These are phyloP conservation scores for Ascochyta rabiei DNA, from an alignment of 2,329 filamentous ascomycete species.

Conservation along the genomic window DNA sequence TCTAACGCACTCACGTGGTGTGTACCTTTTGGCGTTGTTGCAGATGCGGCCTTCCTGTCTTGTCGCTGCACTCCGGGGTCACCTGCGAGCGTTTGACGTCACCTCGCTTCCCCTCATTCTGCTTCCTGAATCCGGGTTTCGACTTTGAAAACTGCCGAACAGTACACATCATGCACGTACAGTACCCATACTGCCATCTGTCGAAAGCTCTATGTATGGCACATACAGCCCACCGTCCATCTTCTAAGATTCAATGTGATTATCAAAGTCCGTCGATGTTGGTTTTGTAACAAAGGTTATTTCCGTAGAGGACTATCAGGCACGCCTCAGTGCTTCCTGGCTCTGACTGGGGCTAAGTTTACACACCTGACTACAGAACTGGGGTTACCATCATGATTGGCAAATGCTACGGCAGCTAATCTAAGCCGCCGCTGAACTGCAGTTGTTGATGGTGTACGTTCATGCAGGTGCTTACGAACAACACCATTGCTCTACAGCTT, in stretches of 20 bases:
- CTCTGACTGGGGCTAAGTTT: conserved; percentile 3
- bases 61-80: conserved; percentile 12
- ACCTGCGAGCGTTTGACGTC: conserved; percentile 9
- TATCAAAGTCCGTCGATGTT: background rate
- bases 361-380: background rate
- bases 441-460: conserved; percentile 9
- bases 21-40: conserved; percentile 5
- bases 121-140: background rate
- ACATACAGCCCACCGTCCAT: background rate
- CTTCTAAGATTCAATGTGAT: background rate
- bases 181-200: background rate
- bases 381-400: conserved; percentile 5
- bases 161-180: background rate
- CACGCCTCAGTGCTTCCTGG: conserved; percentile 1
- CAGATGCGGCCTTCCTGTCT: conserved; percentile 14
- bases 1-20: background rate
- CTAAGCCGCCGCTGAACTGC: conserved; percentile 6
- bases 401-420: conserved; percentile 2
- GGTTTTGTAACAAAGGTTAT: conserved; percentile 4
- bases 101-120: conserved; percentile 16
- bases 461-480: conserved; percentile 8
- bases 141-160: background rate
- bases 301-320: conserved; percentile 3
- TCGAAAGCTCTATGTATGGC: background rate
- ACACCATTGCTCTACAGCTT: background rate